A percentile compares a stretch with the other conserved stretches of the same genome.
Conservation (phyloP, 176 grass and related monocot species). For the Oropetium thomaeum region DNA sequence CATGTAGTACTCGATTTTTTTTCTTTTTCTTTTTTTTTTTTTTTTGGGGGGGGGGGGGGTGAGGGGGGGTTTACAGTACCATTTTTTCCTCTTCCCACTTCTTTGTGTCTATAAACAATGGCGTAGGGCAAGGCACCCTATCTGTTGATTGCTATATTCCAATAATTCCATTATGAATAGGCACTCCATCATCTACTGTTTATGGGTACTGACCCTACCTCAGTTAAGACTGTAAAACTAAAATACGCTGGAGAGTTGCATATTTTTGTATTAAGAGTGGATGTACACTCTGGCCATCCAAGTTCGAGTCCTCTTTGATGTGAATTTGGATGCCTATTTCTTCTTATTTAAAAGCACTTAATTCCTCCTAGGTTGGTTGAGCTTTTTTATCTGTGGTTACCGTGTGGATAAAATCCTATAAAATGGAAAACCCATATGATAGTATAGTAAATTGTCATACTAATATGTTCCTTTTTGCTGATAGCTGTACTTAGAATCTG, state of each 20-base stretch:
- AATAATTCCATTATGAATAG: neutral
- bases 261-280: too few relatives aligned
- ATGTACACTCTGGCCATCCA: neutral
- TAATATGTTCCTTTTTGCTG: slow-evolving; percentile 41
- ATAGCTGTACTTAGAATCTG: slow-evolving; percentile 86
- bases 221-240: neutral
- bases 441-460: slow-evolving; percentile 11
- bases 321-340: neutral
- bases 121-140: neutral
- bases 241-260: too few relatives aligned
- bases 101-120: neutral
- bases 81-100: slow-evolving; percentile 16
- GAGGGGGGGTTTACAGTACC: neutral
- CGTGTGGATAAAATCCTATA: neutral
- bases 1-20: neutral
- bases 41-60: too few relatives aligned
- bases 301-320: neutral
- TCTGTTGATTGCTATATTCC: neutral
- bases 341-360: neutral
- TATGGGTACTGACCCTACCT: neutral
- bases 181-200: neutral
- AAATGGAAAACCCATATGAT: neutral
- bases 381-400: neutral
- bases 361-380: neutral
- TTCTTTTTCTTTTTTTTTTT: too few relatives aligned